Conservation (phyloP, 208 protist species). For the Crithidia sp. region DNA sequence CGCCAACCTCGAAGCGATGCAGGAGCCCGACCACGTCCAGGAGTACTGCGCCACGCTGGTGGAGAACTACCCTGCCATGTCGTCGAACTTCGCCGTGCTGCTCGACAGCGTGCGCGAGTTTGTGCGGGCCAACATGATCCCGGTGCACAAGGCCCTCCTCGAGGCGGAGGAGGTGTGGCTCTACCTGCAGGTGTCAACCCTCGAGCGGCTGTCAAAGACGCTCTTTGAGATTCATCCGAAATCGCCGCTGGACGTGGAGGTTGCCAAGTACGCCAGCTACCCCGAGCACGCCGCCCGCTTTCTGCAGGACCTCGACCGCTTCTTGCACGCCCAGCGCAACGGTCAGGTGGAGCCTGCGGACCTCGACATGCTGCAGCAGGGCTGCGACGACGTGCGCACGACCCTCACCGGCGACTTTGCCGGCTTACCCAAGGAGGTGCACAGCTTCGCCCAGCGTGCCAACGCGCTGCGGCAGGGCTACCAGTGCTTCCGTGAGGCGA, state of each 20-base stretch:
- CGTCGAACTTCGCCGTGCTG: slow-evolving; percentile 74
- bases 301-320: slow-evolving; percentile 35
- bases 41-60: slow-evolving; percentile 81
- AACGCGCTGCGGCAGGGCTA: slow-evolving; percentile 63
- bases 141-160: slow-evolving; percentile 67
- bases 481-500: slow-evolving; percentile 66
- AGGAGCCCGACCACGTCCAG: slow-evolving; percentile 88
- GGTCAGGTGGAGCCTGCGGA: slow-evolving; percentile 11
- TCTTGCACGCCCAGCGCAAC: slow-evolving; percentile 25
- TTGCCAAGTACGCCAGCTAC: slow-evolving; percentile 68
- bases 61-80: slow-evolving; percentile 86
- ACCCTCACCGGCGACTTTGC: slow-evolving; percentile 33
- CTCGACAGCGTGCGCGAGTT: slow-evolving; percentile 60
- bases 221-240: slow-evolving; percentile 84
- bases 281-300: slow-evolving; percentile 47
- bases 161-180: slow-evolving; percentile 88
- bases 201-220: slow-evolving; percentile 76
- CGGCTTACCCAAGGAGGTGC: slow-evolving; percentile 42
- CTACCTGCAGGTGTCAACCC: slow-evolving; percentile 77
- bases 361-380: slow-evolving; percentile 11
- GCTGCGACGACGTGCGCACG: slow-evolving; percentile 20
- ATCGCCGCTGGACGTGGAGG: slow-evolving; percentile 73
- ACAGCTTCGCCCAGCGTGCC: slow-evolving; percentile 63
- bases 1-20: slow-evolving; percentile 86
- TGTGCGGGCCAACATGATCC: slow-evolving; percentile 51